These are phyloP conservation scores for Botrytis fabae DNA, from an alignment of 2,329 filamentous ascomycete genomes.

Conservation along the genomic window DNA sequence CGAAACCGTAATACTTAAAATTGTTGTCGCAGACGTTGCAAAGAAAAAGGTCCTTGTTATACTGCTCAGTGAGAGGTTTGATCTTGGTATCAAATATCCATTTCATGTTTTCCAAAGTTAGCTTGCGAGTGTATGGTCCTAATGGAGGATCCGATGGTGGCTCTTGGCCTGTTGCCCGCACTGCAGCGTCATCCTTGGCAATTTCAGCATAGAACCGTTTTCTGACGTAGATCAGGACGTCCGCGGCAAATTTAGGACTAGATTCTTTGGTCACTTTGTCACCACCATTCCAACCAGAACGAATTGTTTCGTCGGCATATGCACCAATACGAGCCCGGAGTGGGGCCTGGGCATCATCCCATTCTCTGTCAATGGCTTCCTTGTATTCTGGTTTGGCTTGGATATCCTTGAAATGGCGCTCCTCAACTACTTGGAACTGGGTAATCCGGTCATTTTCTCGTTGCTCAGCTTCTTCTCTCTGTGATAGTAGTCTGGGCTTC, in stretches of 20 bases:
- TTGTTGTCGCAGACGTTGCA: constrained; percentile 68
- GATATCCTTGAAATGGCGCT: constrained; percentile 40
- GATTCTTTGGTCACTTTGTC: constrained; percentile 62
- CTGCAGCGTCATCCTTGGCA: constrained; percentile 52
- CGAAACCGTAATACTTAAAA: constrained; percentile 70
- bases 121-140: constrained; percentile 58
- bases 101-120: constrained; percentile 83
- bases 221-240: constrained; percentile 68
- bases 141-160: constrained; percentile 51
- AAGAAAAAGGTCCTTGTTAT: constrained; percentile 71
- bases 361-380: constrained; percentile 65
- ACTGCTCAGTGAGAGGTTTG: constrained; percentile 64
- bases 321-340: constrained; percentile 63
- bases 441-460: constrained; percentile 48
- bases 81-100: constrained; percentile 80
- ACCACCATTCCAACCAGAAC: constrained; percentile 63
- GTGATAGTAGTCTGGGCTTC: constrained; percentile 64
- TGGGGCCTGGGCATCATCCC: constrained; percentile 69
- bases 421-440: constrained; percentile 43
- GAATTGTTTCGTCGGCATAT: constrained; percentile 71
- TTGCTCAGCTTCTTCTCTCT: constrained; percentile 64
- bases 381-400: constrained; percentile 50
- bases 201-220: constrained; percentile 65
- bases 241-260: constrained; percentile 67
- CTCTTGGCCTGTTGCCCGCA: constrained; percentile 48